Evolutionary conservation across 1,284 basidiomycete species (phyloP), one percentile per base, ranked within the genome.

Genomic region (Pascua guehoae): DNA sequence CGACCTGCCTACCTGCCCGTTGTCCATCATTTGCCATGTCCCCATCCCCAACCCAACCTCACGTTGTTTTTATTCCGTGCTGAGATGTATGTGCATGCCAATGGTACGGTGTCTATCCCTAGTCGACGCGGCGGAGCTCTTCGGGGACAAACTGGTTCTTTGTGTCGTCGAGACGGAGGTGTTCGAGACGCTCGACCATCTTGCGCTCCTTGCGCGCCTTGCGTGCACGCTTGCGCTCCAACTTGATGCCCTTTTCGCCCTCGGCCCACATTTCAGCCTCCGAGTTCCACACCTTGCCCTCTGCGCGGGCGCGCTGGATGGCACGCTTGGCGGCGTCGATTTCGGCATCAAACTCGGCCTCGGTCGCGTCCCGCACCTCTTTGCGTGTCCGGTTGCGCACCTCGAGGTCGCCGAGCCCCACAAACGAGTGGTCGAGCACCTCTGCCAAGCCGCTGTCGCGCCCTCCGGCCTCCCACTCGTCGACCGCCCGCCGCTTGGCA

Each of bases 301-400:
- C 57, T 36, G 61, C 54, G 12, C 54, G 57, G 17, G 61, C 58
- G 24, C n/a, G 36, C 41, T 41, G 47, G 36, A 59, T 64, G 41
- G 64, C 65, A 46, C 55, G 60, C 57, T 60, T 64, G 52, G 49
- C 51, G 12, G 53, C 44, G 37, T 60, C 60, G 15, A 66, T 53
- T 41, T 62, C 53, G 11, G 60, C 54, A 47, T 74, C 70, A 46
- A 68, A 74, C 47, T 70, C 63, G 12, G 56, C 60, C 17, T 50
- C 50, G 0, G 75, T 70, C 10, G 67, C 67, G 24, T 74, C 73
- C 24, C 71, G 48, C n/a, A 78, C 70, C 60, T 78, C 76, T 41
- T 61, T 56, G 38, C 65, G 61, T 16, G 75, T 74, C 51, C 76
- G 57, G 2, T 56, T 51, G 49, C 68, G 60, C 16, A 78, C 49